Evolutionary conservation across 169 alveolate genomes (phyloP), one percentile per base, ranked within the genome.

Genomic region (Plasmodium falciparum): DNA sequence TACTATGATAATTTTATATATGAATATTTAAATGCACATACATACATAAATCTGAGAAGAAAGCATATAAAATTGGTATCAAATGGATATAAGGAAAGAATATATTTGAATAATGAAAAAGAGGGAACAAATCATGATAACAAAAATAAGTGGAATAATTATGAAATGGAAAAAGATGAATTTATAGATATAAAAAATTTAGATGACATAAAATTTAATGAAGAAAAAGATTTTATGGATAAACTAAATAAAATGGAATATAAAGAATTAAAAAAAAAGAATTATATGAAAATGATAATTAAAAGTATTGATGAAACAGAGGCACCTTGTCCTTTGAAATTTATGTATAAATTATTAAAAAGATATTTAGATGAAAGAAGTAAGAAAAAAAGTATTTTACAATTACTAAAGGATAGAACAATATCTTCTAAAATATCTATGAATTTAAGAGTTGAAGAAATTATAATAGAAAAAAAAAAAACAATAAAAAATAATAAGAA

Each of bases 291-390:
- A 20, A 22, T 67, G 52, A 45, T 59, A n/a, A 29, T 80, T 39
- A 50, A 62, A 67, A 80, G 13, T 49, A 67, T 80, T 47, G 90
- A 80, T 50, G 83, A 80, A 59, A 74, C 58, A 20, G 67, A 67
- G n/a, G 67, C 90, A 17, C 90, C 90, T 59, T 80, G 67, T 39
- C 90, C 90, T 12, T 52, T 80, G 47, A 80, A 80, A 26, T 80
- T 80, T 71, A 80, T 69, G 58, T 80, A 29, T 61, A 80, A 80
- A 43, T 56, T 80, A 52, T 71, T 80, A 58, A 80, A 80, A 69
- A 58, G 73, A 50, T 80, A 80, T 58, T 56, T 80, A 15, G 90
- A 80, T 61, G 90, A 80, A 58, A 67, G 29, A 33, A 80, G 69
- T 43, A 80, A 80, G 15, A 80, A 80, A 80, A 80, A 80, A 15